Conservation (phyloP, 129 eudicot genomes). For the Saposhnikovia divaricata region DNA sequence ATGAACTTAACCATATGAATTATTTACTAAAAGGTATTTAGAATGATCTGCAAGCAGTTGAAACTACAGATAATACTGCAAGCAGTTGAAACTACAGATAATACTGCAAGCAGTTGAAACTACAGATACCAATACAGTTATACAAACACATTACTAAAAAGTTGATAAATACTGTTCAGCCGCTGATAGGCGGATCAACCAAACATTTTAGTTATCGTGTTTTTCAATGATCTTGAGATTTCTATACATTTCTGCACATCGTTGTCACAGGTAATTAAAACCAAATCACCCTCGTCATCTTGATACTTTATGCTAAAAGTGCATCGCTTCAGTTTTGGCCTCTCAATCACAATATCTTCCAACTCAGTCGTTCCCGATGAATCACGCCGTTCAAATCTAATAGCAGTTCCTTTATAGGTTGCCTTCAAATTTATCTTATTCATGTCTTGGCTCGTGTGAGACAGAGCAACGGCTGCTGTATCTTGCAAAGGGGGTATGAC, state of each 20-base stretch:
- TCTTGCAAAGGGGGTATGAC: not conserved
- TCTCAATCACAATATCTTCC: conserved; percentile 19
- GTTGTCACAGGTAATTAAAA: not conserved
- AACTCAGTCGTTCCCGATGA: conserved; percentile 15
- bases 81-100: no score
- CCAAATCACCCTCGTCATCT: no score
- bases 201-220: not conserved
- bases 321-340: conserved; percentile 9
- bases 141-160: not conserved
- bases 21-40: no score
- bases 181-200: not conserved
- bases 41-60: no score
- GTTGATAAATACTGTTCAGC: conserved; percentile 1
- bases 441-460: not conserved
- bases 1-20: no score
- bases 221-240: not conserved
- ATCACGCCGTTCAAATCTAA: conserved; percentile 8
- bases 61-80: no score
- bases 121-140: no score
- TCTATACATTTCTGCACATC: no score
- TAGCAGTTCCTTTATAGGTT: no score
- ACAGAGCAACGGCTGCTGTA: not conserved
- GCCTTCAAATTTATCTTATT: no score
- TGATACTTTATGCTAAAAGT: conserved; percentile 11
- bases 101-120: no score